Evolutionary conservation across 2,329 filamentous ascomycete genomes (phyloP).

Genomic region (Xylaria sp.): DNA sequence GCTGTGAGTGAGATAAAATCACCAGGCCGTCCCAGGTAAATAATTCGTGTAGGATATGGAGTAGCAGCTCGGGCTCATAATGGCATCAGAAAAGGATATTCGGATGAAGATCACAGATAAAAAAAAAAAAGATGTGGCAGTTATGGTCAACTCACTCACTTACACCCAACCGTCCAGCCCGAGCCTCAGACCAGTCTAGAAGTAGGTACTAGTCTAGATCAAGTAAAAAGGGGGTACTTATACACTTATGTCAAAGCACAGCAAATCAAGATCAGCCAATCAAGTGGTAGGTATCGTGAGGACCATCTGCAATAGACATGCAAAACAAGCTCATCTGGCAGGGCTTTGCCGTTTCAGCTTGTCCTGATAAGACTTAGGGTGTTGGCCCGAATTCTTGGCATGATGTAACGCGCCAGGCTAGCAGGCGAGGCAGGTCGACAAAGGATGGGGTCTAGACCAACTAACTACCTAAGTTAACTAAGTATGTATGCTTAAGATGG

Average conservation of each 20-base stretch:
- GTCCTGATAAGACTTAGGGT: constrained; percentile 1
- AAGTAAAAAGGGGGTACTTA: neutral
- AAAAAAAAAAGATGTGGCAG: neutral
- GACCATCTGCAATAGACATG: neutral
- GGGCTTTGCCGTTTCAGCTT: constrained; percentile 29
- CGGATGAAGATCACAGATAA: neutral
- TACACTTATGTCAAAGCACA: neutral
- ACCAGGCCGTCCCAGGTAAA: neutral
- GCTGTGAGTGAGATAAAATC: neutral
- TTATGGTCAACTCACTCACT: neutral
- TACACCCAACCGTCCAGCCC: constrained; percentile 3
- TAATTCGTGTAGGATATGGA: neutral
- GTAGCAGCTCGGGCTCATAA: neutral
- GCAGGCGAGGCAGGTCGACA: neutral
- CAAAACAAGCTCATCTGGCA: constrained; percentile 29
- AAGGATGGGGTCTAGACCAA: neutral
- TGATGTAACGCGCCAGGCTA: constrained; percentile 6
- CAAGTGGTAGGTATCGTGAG: neutral
- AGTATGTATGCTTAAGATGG: neutral
- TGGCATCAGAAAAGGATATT: neutral
- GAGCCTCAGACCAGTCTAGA: neutral
- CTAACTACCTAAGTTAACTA: neutral
- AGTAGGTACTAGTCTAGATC: neutral
- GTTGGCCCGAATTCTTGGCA: constrained; percentile 7
- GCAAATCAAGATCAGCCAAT: neutral